phyloP scores from a whole-genome alignment of 2,329 filamentous ascomycete genomes.

The Ophiostoma sp. region DNA sequence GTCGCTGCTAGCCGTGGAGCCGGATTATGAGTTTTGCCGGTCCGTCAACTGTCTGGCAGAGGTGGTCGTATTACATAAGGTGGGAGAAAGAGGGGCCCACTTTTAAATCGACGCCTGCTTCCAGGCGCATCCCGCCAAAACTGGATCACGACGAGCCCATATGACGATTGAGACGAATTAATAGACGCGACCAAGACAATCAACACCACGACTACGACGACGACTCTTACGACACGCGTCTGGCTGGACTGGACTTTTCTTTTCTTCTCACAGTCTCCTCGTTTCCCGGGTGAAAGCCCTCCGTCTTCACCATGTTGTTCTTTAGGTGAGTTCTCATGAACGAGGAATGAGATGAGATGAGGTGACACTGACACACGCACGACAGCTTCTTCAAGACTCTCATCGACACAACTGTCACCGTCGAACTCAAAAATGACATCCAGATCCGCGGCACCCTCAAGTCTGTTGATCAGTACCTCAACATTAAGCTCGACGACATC shows the following conservation, averaged over 20 bases:
- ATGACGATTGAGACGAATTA: neutral
- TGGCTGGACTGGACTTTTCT: neutral
- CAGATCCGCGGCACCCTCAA: slow-evolving; percentile 94
- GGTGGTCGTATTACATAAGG: neutral
- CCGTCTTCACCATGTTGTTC: slow-evolving; percentile 17
- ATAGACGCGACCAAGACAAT: neutral
- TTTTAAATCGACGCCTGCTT: neutral
- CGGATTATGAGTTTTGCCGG: neutral
- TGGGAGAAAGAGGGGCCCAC: neutral
- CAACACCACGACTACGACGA: neutral
- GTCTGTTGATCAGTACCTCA: slow-evolving; percentile 97
- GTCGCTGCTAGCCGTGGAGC: neutral
- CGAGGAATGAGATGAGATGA: neutral
- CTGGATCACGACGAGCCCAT: neutral
- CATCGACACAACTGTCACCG: slow-evolving; percentile 94
- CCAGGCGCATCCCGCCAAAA: slow-evolving; percentile 14
- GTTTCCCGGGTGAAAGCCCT: neutral
- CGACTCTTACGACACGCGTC: neutral
- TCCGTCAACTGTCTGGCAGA: neutral
- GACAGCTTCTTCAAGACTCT: slow-evolving; percentile 90
- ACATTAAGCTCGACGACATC: slow-evolving; percentile 98
- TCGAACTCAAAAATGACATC: slow-evolving; percentile 99
- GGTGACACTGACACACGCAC: neutral
- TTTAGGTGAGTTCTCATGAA: slow-evolving; percentile 12
- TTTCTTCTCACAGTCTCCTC: neutral